Conservation (phyloP, 768 basidiomycete genomes). For the Hygrocybe punicea region DNA sequence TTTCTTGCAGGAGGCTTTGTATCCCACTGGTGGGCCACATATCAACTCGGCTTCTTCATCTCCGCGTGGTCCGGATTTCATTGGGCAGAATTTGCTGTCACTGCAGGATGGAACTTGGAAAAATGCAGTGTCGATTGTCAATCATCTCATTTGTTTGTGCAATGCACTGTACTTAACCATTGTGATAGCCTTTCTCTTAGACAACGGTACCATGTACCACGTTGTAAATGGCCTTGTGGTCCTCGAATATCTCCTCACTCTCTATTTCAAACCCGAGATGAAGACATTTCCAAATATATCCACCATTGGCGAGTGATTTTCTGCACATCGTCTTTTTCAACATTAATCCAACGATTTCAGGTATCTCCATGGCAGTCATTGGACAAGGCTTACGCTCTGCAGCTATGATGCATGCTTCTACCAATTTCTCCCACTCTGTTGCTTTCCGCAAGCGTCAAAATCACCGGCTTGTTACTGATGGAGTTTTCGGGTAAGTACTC, state of each 20-base stretch:
- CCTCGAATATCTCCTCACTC: slow-evolving; percentile 70
- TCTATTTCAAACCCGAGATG: slow-evolving; percentile 61
- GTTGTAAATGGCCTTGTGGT: slow-evolving; percentile 77
- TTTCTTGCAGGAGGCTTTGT: slow-evolving; percentile 47
- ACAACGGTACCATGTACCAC: slow-evolving; percentile 86
- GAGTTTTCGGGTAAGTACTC: slow-evolving; percentile 72
- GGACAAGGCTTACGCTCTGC: slow-evolving; percentile 80
- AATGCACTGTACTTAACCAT: neutral
- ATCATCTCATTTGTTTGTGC: neutral
- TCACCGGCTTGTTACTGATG: slow-evolving; percentile 82
- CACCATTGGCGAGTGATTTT: slow-evolving; percentile 46
- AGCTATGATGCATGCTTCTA: slow-evolving; percentile 96
- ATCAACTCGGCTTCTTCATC: slow-evolving; percentile 79
- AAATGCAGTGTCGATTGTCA: slow-evolving; percentile 92
- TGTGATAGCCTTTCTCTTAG: slow-evolving; percentile 79
- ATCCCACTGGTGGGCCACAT: slow-evolving; percentile 59
- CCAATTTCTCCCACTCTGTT: slow-evolving; percentile 90
- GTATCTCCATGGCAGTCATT: slow-evolving; percentile 55
- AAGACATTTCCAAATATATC: slow-evolving; percentile 63
- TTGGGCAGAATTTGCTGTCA: slow-evolving; percentile 91
- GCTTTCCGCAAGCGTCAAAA: slow-evolving; percentile 67
- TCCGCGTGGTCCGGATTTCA: slow-evolving; percentile 87
- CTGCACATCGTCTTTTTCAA: neutral
- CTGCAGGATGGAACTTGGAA: slow-evolving; percentile 91
- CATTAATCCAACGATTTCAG: slow-evolving; percentile 37